Base-by-base conservation (phyloP, 2,329 filamentous ascomycete species). In the Claviceps sp. region DNA sequence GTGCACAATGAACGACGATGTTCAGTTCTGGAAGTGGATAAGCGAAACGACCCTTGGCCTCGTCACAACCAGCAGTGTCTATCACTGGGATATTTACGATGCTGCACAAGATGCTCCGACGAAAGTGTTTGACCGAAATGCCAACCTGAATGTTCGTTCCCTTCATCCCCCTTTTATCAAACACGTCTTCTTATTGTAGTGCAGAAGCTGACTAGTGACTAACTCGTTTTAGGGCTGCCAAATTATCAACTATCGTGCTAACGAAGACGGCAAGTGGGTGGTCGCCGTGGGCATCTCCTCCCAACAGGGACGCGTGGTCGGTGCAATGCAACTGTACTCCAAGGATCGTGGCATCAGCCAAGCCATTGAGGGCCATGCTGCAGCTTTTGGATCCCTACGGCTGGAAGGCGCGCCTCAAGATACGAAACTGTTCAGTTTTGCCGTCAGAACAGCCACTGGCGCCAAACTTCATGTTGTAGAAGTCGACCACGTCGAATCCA, bases 21-120 rank as follows among this genome's bases (percentile, higher is more conserved):
- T 98, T 50, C 85, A 93, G 56, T 98, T 95, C 77, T 98, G 93
- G 94, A 95, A 95, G 73, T 98, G 93, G 93, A 88, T 94, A 71
- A 95, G 84, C 71, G 88, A 95, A 62, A 85, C 79, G 54, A 86
- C 84, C 56, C 73, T 98, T 55, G 93, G 91, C 56, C 75, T 98
- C 62, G 87, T 98, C 58, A 97, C 91, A 57, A 89, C 94, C 54
- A 86, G 79, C 57, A 84, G 86, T 42, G 88, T 98, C 57, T 97
- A 89, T 70, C 93, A 98, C 73, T 98, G 93, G 93, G 88, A 98
- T 67, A 88, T 98, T 58, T 91, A 91, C 66, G 90, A 96, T 65
- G 75, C 85, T 50, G 78, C 80, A 57, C 88, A 94, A 68, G 76
- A 84, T 54, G 77, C 82, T 56, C 88, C 90, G 2, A 80, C 88